Conservation (phyloP, 1,284 basidiomycete genomes). For the Xerocomus amazonicus region DNA sequence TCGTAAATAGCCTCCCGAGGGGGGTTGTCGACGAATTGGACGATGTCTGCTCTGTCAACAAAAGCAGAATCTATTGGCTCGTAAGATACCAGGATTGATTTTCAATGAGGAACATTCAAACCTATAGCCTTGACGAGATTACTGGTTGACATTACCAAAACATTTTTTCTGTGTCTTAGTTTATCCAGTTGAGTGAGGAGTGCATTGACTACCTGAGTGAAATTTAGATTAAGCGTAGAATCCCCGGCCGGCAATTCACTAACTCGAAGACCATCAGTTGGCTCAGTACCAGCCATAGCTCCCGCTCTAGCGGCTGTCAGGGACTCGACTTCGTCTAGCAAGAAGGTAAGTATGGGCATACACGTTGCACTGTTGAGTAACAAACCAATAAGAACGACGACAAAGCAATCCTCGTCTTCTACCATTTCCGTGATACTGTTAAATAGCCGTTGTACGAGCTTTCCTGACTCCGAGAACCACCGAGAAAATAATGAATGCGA, state of each 20-base stretch:
- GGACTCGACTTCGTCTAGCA: constrained; percentile 91
- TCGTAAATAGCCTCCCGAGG: constrained; percentile 90
- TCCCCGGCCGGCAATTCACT: constrained; percentile 21
- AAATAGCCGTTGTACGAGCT: constrained; percentile 94
- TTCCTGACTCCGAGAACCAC: constrained; percentile 99
- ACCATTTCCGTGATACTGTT: constrained; percentile 83
- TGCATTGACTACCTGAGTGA: constrained; percentile 90
- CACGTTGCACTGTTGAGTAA: constrained; percentile 3
- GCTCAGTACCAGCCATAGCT: constrained; percentile 93
- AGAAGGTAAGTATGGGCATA: constrained; percentile 4
- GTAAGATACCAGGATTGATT: constrained; percentile 3
- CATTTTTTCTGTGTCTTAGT: constrained; percentile 89
- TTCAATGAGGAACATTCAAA: constrained; percentile 34
- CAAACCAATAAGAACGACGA: constrained; percentile 91
- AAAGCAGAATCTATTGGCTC: constrained; percentile 79
- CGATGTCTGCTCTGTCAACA: constrained; percentile 94
- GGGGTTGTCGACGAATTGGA: constrained; percentile 91
- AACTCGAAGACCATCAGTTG: constrained; percentile 91
- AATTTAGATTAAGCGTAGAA: background rate
- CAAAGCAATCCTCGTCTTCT: constrained; percentile 87
- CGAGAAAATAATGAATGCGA: constrained; percentile 94
- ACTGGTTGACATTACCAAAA: constrained; percentile 94
- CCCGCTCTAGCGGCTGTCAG: constrained; percentile 91
- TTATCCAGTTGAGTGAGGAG: constrained; percentile 97
- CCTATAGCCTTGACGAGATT: constrained; percentile 95